Evolutionary conservation across 2,329 filamentous ascomycete genomes (phyloP), one percentile per base, ranked within the genome.

Genomic region (Colletotrichum trifolii): DNA sequence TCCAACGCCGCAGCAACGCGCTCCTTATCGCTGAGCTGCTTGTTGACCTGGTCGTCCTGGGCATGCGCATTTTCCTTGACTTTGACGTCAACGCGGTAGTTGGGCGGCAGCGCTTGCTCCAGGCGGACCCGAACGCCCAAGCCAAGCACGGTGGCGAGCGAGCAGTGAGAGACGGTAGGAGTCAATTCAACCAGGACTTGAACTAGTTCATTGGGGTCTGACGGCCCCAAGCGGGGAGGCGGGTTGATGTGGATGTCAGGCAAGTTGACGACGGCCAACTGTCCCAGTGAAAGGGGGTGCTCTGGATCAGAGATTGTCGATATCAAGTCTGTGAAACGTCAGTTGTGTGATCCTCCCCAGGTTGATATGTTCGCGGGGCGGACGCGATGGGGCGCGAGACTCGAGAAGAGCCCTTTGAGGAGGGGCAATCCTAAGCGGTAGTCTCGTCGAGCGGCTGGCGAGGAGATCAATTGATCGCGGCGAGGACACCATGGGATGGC

Each of bases 31-130:
- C 89, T 92, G 47, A 99, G 82, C 79, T 99, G 96, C 83, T 97
- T 97, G 81, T 97, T 97, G 56, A 97, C 94, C 76, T 97, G 94
- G 68, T 97, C 94, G 49, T 93, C 95, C 67, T 96, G 96, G 69
- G 89, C 93, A 77, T 98, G 96, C n/a, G 94, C 96, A 67, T 94
- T 95, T 78, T 97, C 91, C 78, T 98, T 97, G 78, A 97, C 97
- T 71, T 90, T 88, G 49, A 98, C 93, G 77, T 98, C 94, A 54
- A 98, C 87, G 42, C 96, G 88, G 77, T 96, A 99, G 73, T 95
- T 92, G 39, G 96, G 92, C 3, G 96, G 96, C 63, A 99, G 83
- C 10, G 92, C 91, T 76, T 97, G 91, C 80, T 98, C 94, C 33
- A 99, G 85, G 33, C 96, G 88, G 46, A 97, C 94, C 48, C 96